Percentiles rank a stretch among this genome's conserved stretches.
Evolutionary conservation across 2,329 filamentous ascomycete species (phyloP).

Genomic region (Fusarium humuli): DNA sequence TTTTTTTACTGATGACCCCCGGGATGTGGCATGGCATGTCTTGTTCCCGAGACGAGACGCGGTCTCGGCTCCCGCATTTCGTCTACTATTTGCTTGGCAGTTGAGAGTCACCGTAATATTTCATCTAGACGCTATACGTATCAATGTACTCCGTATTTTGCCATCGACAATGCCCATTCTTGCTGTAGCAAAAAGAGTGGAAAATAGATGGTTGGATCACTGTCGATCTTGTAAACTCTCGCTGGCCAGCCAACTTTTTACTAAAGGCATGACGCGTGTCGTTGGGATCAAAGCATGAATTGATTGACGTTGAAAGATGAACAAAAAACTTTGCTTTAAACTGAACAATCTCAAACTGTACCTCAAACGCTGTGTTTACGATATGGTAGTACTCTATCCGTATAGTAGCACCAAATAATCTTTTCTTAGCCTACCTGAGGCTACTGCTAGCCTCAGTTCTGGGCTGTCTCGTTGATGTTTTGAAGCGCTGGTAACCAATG

Average conservation of each 20-base stretch:
- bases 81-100: slow-evolving; percentile 1
- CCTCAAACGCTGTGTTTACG: slow-evolving; percentile 20
- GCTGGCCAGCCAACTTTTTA: slow-evolving; percentile 14
- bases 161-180: background rate
- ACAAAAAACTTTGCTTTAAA: background rate
- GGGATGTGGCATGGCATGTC: slow-evolving; percentile 13
- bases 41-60: slow-evolving; percentile 4
- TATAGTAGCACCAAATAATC: background rate
- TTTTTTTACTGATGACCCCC: background rate
- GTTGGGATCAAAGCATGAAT: background rate
- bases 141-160: background rate
- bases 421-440: slow-evolving; percentile 10
- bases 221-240: slow-evolving; percentile 22
- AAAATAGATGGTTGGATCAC: slow-evolving; percentile 7
- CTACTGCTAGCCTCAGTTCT: slow-evolving; percentile 13
- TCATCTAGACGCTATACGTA: background rate
- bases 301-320: background rate
- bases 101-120: background rate
- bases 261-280: slow-evolving; percentile 10
- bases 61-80: slow-evolving; percentile 13
- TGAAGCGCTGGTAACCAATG: slow-evolving; percentile 22
- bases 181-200: slow-evolving; percentile 7
- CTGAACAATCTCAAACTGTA: slow-evolving; percentile 16
- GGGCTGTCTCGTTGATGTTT: slow-evolving; percentile 31
- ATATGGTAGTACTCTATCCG: background rate